phyloP scores from a whole-genome alignment of 108 stramenopile genomes.

The Cyclostephanos tholiformis region DNA sequence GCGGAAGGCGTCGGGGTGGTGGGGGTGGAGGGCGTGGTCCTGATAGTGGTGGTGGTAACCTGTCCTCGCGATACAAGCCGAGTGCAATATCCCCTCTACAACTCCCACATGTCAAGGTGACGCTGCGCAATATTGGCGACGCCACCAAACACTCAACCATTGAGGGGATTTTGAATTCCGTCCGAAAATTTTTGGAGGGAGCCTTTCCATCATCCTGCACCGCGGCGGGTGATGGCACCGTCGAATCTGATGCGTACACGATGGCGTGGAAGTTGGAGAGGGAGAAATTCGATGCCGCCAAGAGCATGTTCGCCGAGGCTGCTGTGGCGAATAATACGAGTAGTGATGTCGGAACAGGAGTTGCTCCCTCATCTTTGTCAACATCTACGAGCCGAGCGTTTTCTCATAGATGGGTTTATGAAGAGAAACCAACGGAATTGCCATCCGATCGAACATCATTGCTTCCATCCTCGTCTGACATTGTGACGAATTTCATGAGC shows the following conservation, averaged over 20 bases:
- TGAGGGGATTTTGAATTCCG: slow-evolving; percentile 32
- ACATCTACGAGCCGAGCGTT: slow-evolving; percentile 5
- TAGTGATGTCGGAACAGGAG: slow-evolving; percentile 3
- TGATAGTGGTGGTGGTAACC: slow-evolving; percentile 13
- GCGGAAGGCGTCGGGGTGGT: slow-evolving; percentile 15
- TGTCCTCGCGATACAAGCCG: slow-evolving; percentile 8
- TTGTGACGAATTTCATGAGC: slow-evolving; percentile 29
- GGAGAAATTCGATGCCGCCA: slow-evolving; percentile 34
- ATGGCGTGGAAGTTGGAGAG: slow-evolving; percentile 40
- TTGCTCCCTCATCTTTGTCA: slow-evolving; percentile 1
- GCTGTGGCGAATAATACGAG: neutral
- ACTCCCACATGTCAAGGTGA: slow-evolving; percentile 50
- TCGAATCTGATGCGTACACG: slow-evolving; percentile 24
- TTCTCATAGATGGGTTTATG: slow-evolving; percentile 25
- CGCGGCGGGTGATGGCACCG: slow-evolving; percentile 5
- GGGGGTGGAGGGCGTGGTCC: slow-evolving; percentile 18
- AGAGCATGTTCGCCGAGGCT: slow-evolving; percentile 26
- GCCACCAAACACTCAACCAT: slow-evolving; percentile 17
- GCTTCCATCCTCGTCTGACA: slow-evolving; percentile 16
- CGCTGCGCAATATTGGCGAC: slow-evolving; percentile 42
- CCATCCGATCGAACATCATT: slow-evolving; percentile 8
- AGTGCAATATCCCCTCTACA: slow-evolving; percentile 40
- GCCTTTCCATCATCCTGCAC: slow-evolving; percentile 27
- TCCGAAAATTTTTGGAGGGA: slow-evolving; percentile 38
- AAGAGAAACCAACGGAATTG: slow-evolving; percentile 11